Evolutionary conservation across 345 rosid genomes (phyloP), one percentile per base, ranked within the genome.

Genomic region (Iberis pinnata): DNA sequence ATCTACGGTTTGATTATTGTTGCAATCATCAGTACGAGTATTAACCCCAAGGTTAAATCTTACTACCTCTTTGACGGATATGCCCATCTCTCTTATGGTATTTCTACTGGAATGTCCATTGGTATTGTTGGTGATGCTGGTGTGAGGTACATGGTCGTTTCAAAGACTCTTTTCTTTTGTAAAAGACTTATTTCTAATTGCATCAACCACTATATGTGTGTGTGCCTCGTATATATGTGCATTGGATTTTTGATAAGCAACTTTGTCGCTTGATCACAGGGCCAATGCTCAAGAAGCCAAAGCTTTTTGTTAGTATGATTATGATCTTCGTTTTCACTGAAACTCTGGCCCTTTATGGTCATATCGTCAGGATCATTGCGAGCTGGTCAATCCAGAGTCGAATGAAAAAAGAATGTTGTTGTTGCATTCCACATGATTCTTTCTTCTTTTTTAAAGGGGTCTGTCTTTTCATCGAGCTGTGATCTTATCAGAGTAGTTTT

Each of bases 111-210:
- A 48, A 88, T 88, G 97, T 95, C 97, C 41, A 88, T 88, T 56
- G 97, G 97, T 49, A 85, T 88, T 2, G 97, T 88, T 40, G 97
- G 97, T 49, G 97, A 88, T 73, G 97, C 97, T 12, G 97, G 97
- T 57, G 97, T 88, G 60, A 82, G 97, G 97, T 80, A n/a, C n/a
- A n/a, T n/a, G n/a, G n/a, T n/a, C n/a, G n/a, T n/a, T n/a, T n/a
- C n/a, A n/a, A n/a, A n/a, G n/a, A n/a, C n/a, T n/a, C n/a, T n/a
- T n/a, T n/a, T n/a, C n/a, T n/a, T n/a, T n/a, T n/a, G n/a, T n/a
- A n/a, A n/a, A n/a, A n/a, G n/a, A n/a, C n/a, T n/a, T n/a, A n/a
- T n/a, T n/a, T n/a, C n/a, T n/a, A n/a, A n/a, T n/a, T n/a, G n/a
- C n/a, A n/a, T n/a, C n/a, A n/a, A n/a, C n/a, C 2, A 40, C n/a